Conservation (phyloP, 2,329 filamentous ascomycete species). For the Teratosphaeria gauchensis region DNA sequence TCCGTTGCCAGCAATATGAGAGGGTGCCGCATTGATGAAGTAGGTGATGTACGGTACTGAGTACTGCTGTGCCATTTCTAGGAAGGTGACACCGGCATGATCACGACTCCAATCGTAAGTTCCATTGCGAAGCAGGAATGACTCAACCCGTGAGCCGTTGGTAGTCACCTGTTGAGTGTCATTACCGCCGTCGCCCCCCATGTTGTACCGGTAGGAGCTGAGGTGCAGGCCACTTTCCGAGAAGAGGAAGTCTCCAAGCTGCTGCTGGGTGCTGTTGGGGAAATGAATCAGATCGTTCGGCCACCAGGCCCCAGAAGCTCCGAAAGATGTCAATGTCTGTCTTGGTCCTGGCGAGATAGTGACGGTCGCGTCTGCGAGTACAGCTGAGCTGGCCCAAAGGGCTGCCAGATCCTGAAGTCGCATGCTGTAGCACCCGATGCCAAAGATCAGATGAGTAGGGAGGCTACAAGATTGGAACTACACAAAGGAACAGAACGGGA, state of each 20-base stretch:
- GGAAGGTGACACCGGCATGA: conserved; percentile 9
- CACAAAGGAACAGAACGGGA: background rate
- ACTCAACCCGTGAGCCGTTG: conserved; percentile 5
- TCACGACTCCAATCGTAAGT: conserved; percentile 11
- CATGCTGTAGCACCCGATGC: background rate
- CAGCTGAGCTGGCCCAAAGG: background rate
- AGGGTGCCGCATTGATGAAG: conserved; percentile 10
- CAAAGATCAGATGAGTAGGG: background rate
- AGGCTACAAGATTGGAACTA: background rate
- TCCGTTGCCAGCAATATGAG: conserved; percentile 7
- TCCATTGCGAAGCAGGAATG: conserved; percentile 7
- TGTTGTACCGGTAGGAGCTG: conserved; percentile 9
- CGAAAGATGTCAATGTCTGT: conserved; percentile 8
- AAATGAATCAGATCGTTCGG: conserved; percentile 7
- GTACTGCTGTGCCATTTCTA: conserved; percentile 6
- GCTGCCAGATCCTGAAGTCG: background rate
- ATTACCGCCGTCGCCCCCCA: conserved; percentile 8
- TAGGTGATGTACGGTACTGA: conserved; percentile 8
- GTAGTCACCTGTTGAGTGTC: conserved; percentile 6
- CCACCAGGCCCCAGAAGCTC: conserved; percentile 9
- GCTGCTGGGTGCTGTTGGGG: conserved; percentile 2
- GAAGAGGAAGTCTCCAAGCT: conserved; percentile 8
- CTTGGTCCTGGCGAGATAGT: background rate
- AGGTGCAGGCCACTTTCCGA: conserved; percentile 9
- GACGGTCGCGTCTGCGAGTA: background rate